Evolutionary conservation across 2,329 filamentous ascomycete genomes (phyloP).

Genomic region (Incumbomyces delicatus): DNA sequence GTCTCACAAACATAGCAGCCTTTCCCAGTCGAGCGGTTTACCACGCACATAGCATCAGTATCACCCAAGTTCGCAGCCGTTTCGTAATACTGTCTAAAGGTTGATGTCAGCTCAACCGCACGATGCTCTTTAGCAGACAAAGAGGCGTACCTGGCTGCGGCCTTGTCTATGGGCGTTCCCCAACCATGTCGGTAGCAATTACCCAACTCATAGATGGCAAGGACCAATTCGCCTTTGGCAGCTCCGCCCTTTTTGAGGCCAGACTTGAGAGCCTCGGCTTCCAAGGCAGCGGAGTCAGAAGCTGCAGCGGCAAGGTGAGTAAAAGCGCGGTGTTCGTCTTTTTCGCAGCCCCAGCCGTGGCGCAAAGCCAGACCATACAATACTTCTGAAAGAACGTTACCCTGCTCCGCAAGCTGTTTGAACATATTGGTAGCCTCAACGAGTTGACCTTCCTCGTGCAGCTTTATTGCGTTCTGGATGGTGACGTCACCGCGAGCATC

Average conservation of each 20-base stretch:
- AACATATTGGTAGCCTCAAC: slow-evolving; percentile 77
- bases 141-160: slow-evolving; percentile 52
- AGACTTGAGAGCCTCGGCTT: slow-evolving; percentile 72
- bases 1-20: background rate
- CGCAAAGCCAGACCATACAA: slow-evolving; percentile 72
- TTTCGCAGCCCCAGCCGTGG: slow-evolving; percentile 83
- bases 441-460: slow-evolving; percentile 79
- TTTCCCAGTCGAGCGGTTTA: slow-evolving; percentile 26
- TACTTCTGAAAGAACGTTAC: slow-evolving; percentile 91
- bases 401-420: slow-evolving; percentile 67
- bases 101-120: background rate
- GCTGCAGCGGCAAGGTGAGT: slow-evolving; percentile 81
- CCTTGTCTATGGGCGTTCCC: slow-evolving; percentile 77
- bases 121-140: background rate
- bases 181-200: slow-evolving; percentile 79
- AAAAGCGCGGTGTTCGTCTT: slow-evolving; percentile 63
- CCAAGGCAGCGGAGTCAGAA: slow-evolving; percentile 77
- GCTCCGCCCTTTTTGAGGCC: slow-evolving; percentile 88
- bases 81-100: slow-evolving; percentile 72
- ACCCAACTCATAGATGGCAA: slow-evolving; percentile 85
- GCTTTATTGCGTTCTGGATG: slow-evolving; percentile 89
- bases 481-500: slow-evolving; percentile 38
- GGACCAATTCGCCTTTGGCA: slow-evolving; percentile 89
- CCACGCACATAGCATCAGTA: slow-evolving; percentile 52
- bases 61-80: slow-evolving; percentile 94